phyloP scores from a whole-genome alignment of 768 basidiomycete genomes.

The Podaxis mareebaensis region DNA sequence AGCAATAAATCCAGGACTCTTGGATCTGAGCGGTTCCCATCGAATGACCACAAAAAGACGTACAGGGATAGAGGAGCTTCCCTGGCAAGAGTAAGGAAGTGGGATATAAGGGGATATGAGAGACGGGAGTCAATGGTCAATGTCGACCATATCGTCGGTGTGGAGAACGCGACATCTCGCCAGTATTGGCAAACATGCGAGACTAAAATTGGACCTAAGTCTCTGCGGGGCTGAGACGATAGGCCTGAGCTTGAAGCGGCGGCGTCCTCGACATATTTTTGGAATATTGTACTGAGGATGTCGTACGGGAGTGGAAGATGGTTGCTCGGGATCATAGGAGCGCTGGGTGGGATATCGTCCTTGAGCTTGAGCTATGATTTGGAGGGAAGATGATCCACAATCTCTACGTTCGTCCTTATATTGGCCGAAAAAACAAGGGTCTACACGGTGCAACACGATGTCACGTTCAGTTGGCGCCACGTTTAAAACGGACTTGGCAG shows the following conservation, averaged over 20 bases:
- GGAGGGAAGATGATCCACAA: too few species aligned
- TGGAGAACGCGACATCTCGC: conserved; percentile 13
- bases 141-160: conserved; percentile 4
- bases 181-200: conserved; percentile 14
- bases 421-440: too few species aligned
- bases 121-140: neutral
- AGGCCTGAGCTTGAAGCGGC: too few species aligned
- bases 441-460: too few species aligned
- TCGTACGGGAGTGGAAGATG: conserved; percentile 2
- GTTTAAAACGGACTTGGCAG: too few species aligned
- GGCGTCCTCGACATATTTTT: neutral
- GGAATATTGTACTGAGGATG: neutral
- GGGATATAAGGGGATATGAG: conserved; percentile 1
- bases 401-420: too few species aligned
- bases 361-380: too few species aligned
- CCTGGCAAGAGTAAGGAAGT: conserved; percentile 5
- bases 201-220: conserved; percentile 1
- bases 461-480: too few species aligned
- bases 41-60: neutral
- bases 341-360: neutral
- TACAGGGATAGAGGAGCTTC: neutral
- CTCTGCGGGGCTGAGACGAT: neutral
- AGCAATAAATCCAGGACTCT: conserved; percentile 1
- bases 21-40: neutral
- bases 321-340: neutral